Conservation (phyloP, 2,329 filamentous ascomycete genomes). For the Coleophoma eucalyptorum region DNA sequence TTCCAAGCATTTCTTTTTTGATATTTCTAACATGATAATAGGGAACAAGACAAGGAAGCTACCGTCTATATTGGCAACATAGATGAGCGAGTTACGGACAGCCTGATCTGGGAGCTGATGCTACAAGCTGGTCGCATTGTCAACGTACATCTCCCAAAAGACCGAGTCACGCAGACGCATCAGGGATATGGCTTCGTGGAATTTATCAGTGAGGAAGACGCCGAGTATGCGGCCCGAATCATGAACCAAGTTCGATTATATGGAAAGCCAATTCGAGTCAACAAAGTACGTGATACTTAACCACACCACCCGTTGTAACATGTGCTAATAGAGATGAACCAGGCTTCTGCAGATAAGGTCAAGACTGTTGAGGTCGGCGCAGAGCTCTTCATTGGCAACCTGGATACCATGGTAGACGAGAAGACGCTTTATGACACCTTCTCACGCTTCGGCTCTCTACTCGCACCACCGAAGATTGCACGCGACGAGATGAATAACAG, state of each 20-base stretch:
- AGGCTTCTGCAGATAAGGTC: slow-evolving; percentile 84
- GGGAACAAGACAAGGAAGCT: slow-evolving; percentile 97
- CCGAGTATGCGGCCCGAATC: slow-evolving; percentile 92
- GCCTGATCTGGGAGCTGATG: slow-evolving; percentile 96
- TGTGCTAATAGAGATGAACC: slow-evolving; percentile 1
- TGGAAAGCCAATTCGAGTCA: slow-evolving; percentile 93
- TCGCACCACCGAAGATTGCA: slow-evolving; percentile 85
- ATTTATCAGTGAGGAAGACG: slow-evolving; percentile 91
- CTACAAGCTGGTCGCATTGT: slow-evolving; percentile 95
- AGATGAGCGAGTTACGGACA: slow-evolving; percentile 90
- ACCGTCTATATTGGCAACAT: slow-evolving; percentile 98
- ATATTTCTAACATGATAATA: slow-evolving; percentile 28
- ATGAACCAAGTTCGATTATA: slow-evolving; percentile 95
- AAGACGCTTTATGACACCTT: slow-evolving; percentile 96
- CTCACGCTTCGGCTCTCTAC: slow-evolving; percentile 81
- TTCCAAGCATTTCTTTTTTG: background rate
- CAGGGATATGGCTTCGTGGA: slow-evolving; percentile 99
- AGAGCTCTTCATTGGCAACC: slow-evolving; percentile 93
- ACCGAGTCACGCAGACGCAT: slow-evolving; percentile 93
- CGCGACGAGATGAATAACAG: slow-evolving; percentile 83
- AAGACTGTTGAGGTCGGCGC: slow-evolving; percentile 91
- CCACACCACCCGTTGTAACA: background rate
- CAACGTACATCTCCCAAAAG: slow-evolving; percentile 97
- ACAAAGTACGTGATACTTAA: slow-evolving; percentile 61
- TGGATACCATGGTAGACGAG: slow-evolving; percentile 92